Evolutionary conservation across 305 asterid species (phyloP), one percentile per base, ranked within the genome.

Genomic region (Petunia hybrid): DNA sequence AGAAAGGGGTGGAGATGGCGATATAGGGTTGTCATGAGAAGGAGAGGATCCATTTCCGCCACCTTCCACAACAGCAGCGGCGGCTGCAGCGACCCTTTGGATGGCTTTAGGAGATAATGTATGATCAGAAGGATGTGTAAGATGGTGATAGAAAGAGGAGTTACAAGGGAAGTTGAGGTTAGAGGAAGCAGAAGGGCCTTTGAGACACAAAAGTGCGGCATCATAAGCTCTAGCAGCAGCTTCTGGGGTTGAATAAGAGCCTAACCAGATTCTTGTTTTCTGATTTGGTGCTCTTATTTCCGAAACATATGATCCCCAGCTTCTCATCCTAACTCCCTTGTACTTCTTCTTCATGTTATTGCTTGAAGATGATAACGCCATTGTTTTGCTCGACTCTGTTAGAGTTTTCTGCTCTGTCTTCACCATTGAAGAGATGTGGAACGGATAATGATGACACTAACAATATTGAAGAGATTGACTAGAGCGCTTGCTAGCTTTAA

Each of bases 221-320:
- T 95, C 99, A 42, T 95, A 95, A 36, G 98, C 99, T 83, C 97
- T 88, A 0, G 99, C 99, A 3, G 99, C 99, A 8, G 98, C 97
- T 82, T 95, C 99, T 0, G 99, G 90, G 1, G 98, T 91, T 0
- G 99, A 95, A 66, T 95, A 92, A 1, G 99, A 95, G 4, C 99
- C 99, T 14, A 95, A 69, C 99, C 99, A 95, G 10, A 95, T 95
- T 81, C 98, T 86, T 53, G 98, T 91, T 53, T 95, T 95, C 35
- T 92, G 98, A 81, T 95, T 94, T 0, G 98, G 99, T 5, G 99
- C 99, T 79, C 99, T 84, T 41, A 95, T 92, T 81, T 95, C 99
- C 0, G 98, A 92, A 6, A 95, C 99, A 90, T 91, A 95, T 74
- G 98, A 92, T 35, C 99, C 99, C 99, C 98, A 95, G 80, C 92